Conservation (phyloP, 768 basidiomycete genomes). For the Xerocomellus intermedius region DNA sequence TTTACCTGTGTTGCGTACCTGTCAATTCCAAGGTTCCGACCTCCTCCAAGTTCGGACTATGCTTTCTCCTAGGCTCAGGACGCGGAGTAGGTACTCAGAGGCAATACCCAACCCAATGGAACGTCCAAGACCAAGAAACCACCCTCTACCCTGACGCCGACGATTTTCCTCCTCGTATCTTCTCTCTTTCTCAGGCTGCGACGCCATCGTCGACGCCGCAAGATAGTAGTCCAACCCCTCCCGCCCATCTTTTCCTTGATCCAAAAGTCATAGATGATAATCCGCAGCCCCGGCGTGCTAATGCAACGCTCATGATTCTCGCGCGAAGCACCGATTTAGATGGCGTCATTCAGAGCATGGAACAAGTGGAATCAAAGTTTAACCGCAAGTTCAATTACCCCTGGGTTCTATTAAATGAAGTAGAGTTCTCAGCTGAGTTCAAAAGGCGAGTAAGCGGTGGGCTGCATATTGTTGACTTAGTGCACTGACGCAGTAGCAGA, state of each 20-base stretch:
- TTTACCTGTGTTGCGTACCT: background rate
- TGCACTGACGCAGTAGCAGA: constrained; percentile 26
- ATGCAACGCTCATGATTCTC: constrained; percentile 60
- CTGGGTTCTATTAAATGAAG: constrained; percentile 65
- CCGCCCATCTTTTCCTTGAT: constrained; percentile 3
- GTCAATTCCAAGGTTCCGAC: background rate
- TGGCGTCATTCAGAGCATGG: constrained; percentile 47
- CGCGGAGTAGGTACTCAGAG: background rate
- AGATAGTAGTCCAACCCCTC: background rate
- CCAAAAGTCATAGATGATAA: background rate
- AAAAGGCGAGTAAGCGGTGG: constrained; percentile 34
- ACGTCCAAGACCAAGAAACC: background rate
- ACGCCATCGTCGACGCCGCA: background rate
- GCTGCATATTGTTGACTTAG: background rate
- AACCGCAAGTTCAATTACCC: constrained; percentile 59
- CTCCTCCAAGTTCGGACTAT: constrained; percentile 17
- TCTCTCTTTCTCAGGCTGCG: background rate
- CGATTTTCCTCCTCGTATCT: background rate
- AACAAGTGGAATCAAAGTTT: constrained; percentile 56
- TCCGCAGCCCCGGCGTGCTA: constrained; percentile 36
- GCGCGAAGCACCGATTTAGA: constrained; percentile 48
- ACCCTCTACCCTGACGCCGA: background rate
- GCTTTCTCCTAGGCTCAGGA: constrained; percentile 21
- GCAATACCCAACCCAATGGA: constrained; percentile 2
- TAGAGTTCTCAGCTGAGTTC: constrained; percentile 53